These are phyloP conservation scores for Torulaspora quercuum DNA, from an alignment of 805 yeast genomes.

Conservation along the genomic window DNA sequence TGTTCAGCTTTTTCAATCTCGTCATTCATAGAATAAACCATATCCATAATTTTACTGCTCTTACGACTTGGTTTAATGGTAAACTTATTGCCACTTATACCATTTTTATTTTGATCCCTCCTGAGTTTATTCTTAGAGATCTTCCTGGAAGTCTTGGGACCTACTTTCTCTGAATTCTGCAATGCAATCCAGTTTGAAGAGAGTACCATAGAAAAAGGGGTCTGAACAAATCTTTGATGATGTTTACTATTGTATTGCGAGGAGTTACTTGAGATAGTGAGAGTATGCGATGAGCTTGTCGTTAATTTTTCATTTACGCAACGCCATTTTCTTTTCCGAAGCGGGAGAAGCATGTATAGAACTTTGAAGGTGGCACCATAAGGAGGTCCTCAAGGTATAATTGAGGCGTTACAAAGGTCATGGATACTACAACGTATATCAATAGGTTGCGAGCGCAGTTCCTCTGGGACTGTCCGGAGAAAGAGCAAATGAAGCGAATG, in stretches of 20 bases:
- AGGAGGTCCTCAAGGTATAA: not conserved
- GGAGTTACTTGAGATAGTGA: too few species aligned
- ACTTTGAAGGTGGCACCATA: too few species aligned
- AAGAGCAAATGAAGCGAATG: slow-evolving; percentile 32
- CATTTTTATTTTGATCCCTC: slow-evolving; percentile 3
- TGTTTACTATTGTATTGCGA: too few species aligned
- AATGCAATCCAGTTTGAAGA: slow-evolving; percentile 39
- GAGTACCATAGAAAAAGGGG: slow-evolving; percentile 32
- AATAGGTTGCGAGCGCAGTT: slow-evolving; percentile 33
- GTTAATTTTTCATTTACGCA: slow-evolving; percentile 6
- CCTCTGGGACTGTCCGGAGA: slow-evolving; percentile 28
- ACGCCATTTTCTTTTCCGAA: too few species aligned
- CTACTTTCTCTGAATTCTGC: slow-evolving; percentile 20
- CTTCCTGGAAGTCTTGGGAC: slow-evolving; percentile 12
- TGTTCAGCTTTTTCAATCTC: slow-evolving; percentile 27
- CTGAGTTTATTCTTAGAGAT: slow-evolving; percentile 2
- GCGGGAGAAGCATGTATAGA: too few species aligned
- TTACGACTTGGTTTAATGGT: slow-evolving; percentile 2
- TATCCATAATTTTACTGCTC: slow-evolving; percentile 29
- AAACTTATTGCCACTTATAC: not conserved
- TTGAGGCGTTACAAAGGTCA: too few species aligned
- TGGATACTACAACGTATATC: slow-evolving; percentile 31
- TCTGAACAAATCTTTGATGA: too few species aligned
- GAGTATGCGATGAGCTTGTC: slow-evolving; percentile 2
- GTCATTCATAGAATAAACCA: slow-evolving; percentile 33